Evolutionary conservation across 2,329 filamentous ascomycete species (phyloP).

Genomic region (Geosmithia morbida): DNA sequence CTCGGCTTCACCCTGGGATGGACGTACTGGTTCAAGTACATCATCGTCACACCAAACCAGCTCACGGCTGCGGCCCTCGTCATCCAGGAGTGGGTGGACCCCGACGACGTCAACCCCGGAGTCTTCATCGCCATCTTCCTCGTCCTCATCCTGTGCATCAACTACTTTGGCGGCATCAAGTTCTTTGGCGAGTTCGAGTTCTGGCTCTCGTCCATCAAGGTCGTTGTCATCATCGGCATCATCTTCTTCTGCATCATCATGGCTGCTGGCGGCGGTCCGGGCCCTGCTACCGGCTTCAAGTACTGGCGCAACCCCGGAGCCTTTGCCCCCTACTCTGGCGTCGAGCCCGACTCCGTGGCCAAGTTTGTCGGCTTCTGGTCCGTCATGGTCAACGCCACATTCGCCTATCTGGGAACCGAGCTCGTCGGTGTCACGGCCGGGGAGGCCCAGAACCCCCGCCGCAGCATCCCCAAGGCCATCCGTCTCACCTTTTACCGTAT

Average conservation of each 20-base stretch:
- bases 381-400: constrained; percentile 61
- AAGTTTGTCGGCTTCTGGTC: constrained; percentile 53
- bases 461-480: constrained; percentile 64
- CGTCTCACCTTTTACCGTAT: constrained; percentile 73
- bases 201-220: constrained; percentile 52
- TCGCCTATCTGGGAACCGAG: constrained; percentile 66
- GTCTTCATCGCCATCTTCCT: constrained; percentile 67
- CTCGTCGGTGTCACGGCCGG: constrained; percentile 18
- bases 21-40: constrained; percentile 64
- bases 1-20: constrained; percentile 68
- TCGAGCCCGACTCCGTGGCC: constrained; percentile 15
- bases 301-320: constrained; percentile 50
- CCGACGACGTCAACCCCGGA: constrained; percentile 56
- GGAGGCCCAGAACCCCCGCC: constrained; percentile 63
- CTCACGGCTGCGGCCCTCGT: constrained; percentile 68
- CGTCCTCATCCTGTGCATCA: constrained; percentile 47
- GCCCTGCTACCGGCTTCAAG: constrained; percentile 47
- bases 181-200: constrained; percentile 55
- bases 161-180: constrained; percentile 45
- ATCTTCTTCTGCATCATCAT: constrained; percentile 52
- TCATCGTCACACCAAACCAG: constrained; percentile 76
- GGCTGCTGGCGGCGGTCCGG: constrained; percentile 48
- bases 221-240: constrained; percentile 49
- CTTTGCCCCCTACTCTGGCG: constrained; percentile 9
- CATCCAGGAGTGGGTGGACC: constrained; percentile 60